These are phyloP conservation scores for Chimonanthus praecox DNA, from an alignment of 164 flowering plant genomes.

Conservation along the genomic window DNA sequence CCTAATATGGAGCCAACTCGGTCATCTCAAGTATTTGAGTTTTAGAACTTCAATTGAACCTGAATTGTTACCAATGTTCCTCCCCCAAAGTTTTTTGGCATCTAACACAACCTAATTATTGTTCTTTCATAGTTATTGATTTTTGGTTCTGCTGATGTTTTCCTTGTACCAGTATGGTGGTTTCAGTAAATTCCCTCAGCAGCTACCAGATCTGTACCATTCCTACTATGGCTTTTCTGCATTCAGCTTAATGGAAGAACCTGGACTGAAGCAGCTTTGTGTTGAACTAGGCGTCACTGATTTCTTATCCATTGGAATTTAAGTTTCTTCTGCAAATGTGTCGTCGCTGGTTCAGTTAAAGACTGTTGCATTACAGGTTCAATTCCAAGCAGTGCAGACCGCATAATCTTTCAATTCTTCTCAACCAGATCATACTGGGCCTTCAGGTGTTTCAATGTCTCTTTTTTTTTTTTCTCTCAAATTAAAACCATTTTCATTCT, in stretches of 20 bases:
- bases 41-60: neutral
- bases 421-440: no score
- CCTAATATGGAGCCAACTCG: no score
- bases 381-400: no score
- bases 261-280: constrained; percentile 50
- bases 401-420: no score
- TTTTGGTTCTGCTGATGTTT: constrained; percentile 4
- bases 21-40: no score
- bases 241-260: constrained; percentile 76
- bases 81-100: neutral
- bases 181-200: constrained; percentile 73
- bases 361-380: no score
- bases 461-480: no score
- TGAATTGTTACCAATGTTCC: neutral
- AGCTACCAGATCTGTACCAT: constrained; percentile 84
- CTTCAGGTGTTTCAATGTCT: no score
- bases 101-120: neutral
- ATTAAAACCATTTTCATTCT: no score
- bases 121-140: neutral
- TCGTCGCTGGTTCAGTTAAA: no score
- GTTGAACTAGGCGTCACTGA: constrained; percentile 64
- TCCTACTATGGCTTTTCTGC: constrained; percentile 77
- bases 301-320: constrained; percentile 35
- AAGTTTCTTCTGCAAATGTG: constrained; percentile 1
- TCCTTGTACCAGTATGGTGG: constrained; percentile 71